Evolutionary conservation across 2,329 filamentous ascomycete species (phyloP).

Genomic region (Penicillium italicum): DNA sequence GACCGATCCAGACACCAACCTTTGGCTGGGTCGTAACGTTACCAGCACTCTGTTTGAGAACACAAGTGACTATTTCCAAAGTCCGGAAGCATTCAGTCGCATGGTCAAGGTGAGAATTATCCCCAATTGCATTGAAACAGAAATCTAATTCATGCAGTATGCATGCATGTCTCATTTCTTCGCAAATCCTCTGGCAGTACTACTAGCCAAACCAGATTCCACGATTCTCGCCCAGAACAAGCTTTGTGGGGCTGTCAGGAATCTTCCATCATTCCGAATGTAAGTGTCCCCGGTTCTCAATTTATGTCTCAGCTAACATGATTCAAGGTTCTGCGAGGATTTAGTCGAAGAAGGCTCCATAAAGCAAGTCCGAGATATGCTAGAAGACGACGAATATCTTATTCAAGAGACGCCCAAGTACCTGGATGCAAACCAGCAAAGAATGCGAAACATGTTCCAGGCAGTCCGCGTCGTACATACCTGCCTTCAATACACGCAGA

Average conservation of each 20-base stretch:
- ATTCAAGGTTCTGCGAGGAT: conserved; percentile 40
- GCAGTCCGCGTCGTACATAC: conserved; percentile 29
- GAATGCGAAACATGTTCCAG: conserved; percentile 38
- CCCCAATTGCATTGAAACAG: background rate
- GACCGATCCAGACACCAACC: conserved; percentile 29
- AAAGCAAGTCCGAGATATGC: conserved; percentile 41
- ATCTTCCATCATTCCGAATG: conserved; percentile 54
- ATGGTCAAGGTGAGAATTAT: conserved; percentile 46
- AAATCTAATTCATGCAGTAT: conserved; percentile 46
- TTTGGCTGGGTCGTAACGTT: conserved; percentile 55
- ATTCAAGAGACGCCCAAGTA: conserved; percentile 40
- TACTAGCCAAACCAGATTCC: conserved; percentile 38
- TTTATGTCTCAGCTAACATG: conserved; percentile 12
- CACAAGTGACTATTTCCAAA: conserved; percentile 59
- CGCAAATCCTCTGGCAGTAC: conserved; percentile 54
- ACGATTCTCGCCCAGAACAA: conserved; percentile 35
- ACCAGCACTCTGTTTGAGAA: conserved; percentile 52
- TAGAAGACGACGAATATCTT: conserved; percentile 51
- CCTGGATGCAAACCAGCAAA: conserved; percentile 40
- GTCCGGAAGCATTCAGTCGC: conserved; percentile 53
- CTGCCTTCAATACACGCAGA: conserved; percentile 29
- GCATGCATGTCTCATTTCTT: conserved; percentile 63
- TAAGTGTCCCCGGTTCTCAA: conserved; percentile 21
- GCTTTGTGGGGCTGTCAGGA: conserved; percentile 55
- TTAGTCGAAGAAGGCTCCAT: conserved; percentile 37